Evolutionary conservation across 2,329 filamentous ascomycete species (phyloP), one percentile per base, ranked within the genome.

Genomic region (Pseudogymnoascus sp.): DNA sequence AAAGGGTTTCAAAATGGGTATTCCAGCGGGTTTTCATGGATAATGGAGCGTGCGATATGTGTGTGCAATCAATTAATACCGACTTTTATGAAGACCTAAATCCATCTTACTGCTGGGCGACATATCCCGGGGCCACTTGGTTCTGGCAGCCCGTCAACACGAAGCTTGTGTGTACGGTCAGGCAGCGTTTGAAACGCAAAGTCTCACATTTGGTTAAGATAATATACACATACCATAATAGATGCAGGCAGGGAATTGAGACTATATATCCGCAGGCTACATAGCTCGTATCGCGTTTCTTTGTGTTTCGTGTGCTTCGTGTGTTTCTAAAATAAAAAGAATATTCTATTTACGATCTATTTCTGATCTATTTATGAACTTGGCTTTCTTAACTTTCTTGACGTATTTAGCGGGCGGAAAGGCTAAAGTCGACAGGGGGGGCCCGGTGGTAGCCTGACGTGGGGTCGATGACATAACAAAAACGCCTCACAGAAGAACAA

Each of bases 321-420:
- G 28, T 31, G 25, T 12, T 55, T 28, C 43, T 49, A 55, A 55
- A 55, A 33, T 33, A 55, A 33, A 55, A 55, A 31, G 28, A 33
- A 18, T 55, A 4, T 55, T 55, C 28, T 55, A 55, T 55, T 33
- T 28, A 49, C 12, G 43, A 28, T 16, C 12, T 23, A 25, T 25
- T 16, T 28, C 9, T 14, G 14, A 16, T 52, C 25, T 55, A 33
- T 55, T 55, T 33, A 18, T 11, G 25, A 55, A 14, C 25, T 33
- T 33, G 49, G 49, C 49, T 16, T 52, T 21, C 25, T 33, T 55
- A 7, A 55, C 49, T 33, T 55, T 55, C 45, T 55, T 55, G 49
- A 55, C 49, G 49, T 55, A 55, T 55, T 55, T 55, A 55, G 49
- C 49, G 49, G 49, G 49, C 49, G 25, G 28, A 55, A 55, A 55